Evolutionary conservation across 805 yeast genomes (phyloP), one percentile per base, ranked within the genome.

Genomic region (Saturnispora mendoncae): DNA sequence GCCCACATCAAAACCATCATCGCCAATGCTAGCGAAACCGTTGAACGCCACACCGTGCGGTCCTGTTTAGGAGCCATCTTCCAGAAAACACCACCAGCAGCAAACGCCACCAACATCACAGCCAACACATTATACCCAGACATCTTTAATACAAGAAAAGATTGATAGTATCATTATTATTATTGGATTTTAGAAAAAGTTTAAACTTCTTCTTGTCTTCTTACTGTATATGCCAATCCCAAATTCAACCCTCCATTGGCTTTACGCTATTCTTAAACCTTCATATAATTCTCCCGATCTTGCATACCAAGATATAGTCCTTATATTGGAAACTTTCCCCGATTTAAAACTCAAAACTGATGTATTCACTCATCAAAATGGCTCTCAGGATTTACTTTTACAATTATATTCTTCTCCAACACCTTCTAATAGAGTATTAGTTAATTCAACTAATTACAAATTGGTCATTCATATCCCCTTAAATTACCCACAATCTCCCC

Each of bases 61-160:
- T 86, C 83, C 52, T 80, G 74, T 62, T 81, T 80, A 35, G 97
- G 96, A 7, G 96, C 94, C 60, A 77, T 69, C 39, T 71, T 65
- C 97, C 97, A 88, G 45, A 87, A 79, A 33, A 71, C 67, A n/a
- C 74, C 69, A 12, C 86, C 76, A 33, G 74, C 62, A 19, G 69
- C 71, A 21, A 69, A 73, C 10, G 80, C 80, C 43, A 75, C 65
- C 20, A 79, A 54, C 46, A 86, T 67, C 30, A 47, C 50, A 13
- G 27, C 46, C 6, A 47, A 26, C 7, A 44, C 48, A 7, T 42
- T 38, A 26, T 47, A 47, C n/a, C 50, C 47, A 24, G 39, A 34
- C 50, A 46, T 44, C 13, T 32, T 24, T 38, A 24, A 14, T 9
- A 25, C 14, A 9, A 26, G 26, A n/a, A n/a, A n/a, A n/a, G n/a